Percentiles rank a stretch among this genome's conserved stretches.
These are phyloP conservation scores for Oldenlandia corymbosa DNA, from an alignment of 257 asterid species.

Conservation along the genomic window DNA sequence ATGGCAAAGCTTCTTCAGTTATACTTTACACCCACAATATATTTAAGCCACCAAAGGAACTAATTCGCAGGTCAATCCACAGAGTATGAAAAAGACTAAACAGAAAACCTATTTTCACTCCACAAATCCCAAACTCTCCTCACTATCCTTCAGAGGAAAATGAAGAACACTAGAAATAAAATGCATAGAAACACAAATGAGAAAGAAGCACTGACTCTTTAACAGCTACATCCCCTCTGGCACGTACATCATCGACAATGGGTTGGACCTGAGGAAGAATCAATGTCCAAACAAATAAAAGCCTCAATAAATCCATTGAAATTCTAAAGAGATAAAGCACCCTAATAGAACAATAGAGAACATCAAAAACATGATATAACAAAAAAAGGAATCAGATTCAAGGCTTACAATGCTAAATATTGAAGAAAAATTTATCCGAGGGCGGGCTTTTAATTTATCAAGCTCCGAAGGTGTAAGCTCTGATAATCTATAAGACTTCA, in stretches of 20 bases:
- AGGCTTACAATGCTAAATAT: conserved; percentile 69
- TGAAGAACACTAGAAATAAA: neutral
- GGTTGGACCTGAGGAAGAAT: conserved; percentile 71
- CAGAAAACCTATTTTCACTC: too few species aligned
- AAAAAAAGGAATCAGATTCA: too few species aligned
- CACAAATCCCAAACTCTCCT: too few species aligned
- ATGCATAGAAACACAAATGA: neutral
- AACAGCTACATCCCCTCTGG: conserved; percentile 86
- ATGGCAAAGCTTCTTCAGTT: too few species aligned
- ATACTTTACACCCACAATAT: too few species aligned
- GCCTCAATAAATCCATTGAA: neutral
- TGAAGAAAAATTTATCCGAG: conserved; percentile 81
- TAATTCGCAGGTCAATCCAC: neutral
- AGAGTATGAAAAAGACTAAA: too few species aligned
- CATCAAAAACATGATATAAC: too few species aligned
- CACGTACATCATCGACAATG: conserved; percentile 80
- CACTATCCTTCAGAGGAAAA: too few species aligned
- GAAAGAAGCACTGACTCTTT: conserved; percentile 67
- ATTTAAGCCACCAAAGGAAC: neutral
- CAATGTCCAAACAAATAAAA: conserved; percentile 13
- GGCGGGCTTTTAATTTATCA: conserved; percentile 78
- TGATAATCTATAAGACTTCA: conserved; percentile 82
- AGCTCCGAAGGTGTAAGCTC: conserved; percentile 72
- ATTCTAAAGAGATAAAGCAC: too few species aligned
- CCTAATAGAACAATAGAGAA: too few species aligned